Evolutionary conservation across 805 yeast genomes (phyloP).

Genomic region (Maudiozyma turicensis): DNA sequence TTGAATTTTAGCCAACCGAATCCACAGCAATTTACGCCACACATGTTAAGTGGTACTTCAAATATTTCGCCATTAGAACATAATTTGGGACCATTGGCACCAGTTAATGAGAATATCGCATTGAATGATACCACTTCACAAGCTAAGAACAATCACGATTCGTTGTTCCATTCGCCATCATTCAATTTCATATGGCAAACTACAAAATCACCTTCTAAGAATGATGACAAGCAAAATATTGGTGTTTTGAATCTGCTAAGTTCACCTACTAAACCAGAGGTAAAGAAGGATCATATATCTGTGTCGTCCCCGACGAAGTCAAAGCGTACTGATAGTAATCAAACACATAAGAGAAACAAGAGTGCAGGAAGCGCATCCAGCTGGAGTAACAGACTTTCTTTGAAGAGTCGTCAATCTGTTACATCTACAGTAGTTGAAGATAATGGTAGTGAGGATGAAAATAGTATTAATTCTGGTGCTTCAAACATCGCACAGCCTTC

Average conservation of each 20-base stretch:
- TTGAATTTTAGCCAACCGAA: background rate
- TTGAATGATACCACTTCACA: background rate
- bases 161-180: constrained; percentile 16
- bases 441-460: background rate
- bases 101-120: background rate
- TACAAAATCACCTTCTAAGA: constrained; percentile 4
- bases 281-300: background rate
- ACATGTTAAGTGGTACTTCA: background rate
- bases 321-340: background rate
- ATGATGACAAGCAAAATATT: background rate
- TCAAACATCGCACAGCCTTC: background rate
- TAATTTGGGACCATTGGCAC: background rate
- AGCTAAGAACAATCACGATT: constrained; percentile 3
- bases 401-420: constrained; percentile 4
- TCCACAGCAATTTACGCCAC: background rate
- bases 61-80: background rate
- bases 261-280: background rate
- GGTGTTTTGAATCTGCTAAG: background rate
- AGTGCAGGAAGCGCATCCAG: constrained; percentile 15
- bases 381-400: constrained; percentile 12
- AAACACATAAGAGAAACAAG: constrained; percentile 13
- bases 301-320: background rate
- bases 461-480: background rate
- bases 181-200: constrained; percentile 23
- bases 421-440: constrained; percentile 5